phyloP scores from a whole-genome alignment of 805 yeast species.

The Pichia ethanolica region DNA sequence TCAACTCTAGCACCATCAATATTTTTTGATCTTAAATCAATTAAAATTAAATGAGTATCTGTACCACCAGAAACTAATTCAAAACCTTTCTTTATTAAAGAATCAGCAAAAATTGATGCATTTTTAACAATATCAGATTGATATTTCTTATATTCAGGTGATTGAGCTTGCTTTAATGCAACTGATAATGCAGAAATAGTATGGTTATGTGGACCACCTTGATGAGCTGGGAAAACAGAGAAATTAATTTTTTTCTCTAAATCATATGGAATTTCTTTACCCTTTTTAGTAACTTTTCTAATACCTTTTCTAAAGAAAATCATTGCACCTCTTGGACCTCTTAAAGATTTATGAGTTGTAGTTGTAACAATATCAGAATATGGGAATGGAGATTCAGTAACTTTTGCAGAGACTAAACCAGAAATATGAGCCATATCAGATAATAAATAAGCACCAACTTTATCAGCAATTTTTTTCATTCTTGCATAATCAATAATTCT shows the following conservation, averaged over 20 bases:
- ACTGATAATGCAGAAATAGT: conserved; percentile 94
- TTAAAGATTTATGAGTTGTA: conserved; percentile 92
- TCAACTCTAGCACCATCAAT: conserved; percentile 97
- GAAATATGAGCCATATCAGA: conserved; percentile 98
- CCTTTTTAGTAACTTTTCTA: conserved; percentile 73
- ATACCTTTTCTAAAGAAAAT: conserved; percentile 95
- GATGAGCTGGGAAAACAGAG: conserved; percentile 98
- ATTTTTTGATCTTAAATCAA: conserved; percentile 68
- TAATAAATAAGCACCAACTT: conserved; percentile 85
- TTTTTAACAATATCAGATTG: conserved; percentile 78
- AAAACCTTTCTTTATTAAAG: conserved; percentile 58
- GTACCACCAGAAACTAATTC: conserved; percentile 87
- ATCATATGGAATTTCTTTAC: conserved; percentile 79
- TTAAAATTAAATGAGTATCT: conserved; percentile 85
- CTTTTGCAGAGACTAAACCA: conserved; percentile 92
- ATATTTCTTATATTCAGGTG: conserved; percentile 83
- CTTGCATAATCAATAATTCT: conserved; percentile 83
- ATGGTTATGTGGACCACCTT: conserved; percentile 99
- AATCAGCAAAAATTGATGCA: conserved; percentile 68
- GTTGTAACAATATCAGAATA: conserved; percentile 95
- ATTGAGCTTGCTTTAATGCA: conserved; percentile 84
- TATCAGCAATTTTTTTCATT: conserved; percentile 86
- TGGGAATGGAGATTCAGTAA: conserved; percentile 86
- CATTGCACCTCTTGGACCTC: conserved; percentile 99
- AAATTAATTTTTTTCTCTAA: conserved; percentile 89